Evolutionary conservation across 2,329 filamentous ascomycete genomes (phyloP).

Genomic region (Chrysosporium queenslandicum): DNA sequence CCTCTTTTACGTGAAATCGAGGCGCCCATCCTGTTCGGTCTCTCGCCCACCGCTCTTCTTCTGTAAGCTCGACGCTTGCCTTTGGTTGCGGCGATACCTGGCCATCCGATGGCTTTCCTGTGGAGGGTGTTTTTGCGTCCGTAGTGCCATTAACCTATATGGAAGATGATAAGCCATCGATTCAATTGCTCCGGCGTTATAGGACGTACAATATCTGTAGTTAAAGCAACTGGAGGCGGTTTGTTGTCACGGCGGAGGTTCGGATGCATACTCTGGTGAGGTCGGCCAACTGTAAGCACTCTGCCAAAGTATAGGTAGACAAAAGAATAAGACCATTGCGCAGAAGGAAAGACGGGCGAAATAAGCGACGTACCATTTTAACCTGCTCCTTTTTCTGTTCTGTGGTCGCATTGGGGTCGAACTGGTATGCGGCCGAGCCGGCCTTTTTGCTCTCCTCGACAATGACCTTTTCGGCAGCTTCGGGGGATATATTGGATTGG

Average conservation of each 20-base stretch:
- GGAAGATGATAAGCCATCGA: neutral
- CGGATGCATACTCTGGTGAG: slow-evolving; percentile 13
- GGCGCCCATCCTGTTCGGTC: slow-evolving; percentile 77
- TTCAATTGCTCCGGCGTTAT: neutral
- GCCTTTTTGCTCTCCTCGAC: slow-evolving; percentile 68
- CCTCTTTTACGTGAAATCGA: slow-evolving; percentile 53
- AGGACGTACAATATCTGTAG: slow-evolving; percentile 62
- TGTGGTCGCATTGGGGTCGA: slow-evolving; percentile 72
- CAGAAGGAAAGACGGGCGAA: no score
- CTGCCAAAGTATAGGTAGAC: no score
- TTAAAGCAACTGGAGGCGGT: slow-evolving; percentile 43
- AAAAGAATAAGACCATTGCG: no score
- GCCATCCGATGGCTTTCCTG: slow-evolving; percentile 38
- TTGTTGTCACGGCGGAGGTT: slow-evolving; percentile 48
- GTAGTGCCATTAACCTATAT: slow-evolving; percentile 58
- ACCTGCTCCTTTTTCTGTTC: slow-evolving; percentile 78
- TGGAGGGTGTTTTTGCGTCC: slow-evolving; percentile 56
- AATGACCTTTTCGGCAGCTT: slow-evolving; percentile 62
- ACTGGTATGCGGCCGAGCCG: slow-evolving; percentile 70
- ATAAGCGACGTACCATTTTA: slow-evolving; percentile 64
- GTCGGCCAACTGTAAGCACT: neutral
- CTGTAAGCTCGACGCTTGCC: slow-evolving; percentile 43
- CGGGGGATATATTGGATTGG: slow-evolving; percentile 54
- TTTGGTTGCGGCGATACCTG: slow-evolving; percentile 40
- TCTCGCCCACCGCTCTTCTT: slow-evolving; percentile 48